phyloP scores from a whole-genome alignment of 345 rosid genomes.

The Syzygium aqueum region DNA sequence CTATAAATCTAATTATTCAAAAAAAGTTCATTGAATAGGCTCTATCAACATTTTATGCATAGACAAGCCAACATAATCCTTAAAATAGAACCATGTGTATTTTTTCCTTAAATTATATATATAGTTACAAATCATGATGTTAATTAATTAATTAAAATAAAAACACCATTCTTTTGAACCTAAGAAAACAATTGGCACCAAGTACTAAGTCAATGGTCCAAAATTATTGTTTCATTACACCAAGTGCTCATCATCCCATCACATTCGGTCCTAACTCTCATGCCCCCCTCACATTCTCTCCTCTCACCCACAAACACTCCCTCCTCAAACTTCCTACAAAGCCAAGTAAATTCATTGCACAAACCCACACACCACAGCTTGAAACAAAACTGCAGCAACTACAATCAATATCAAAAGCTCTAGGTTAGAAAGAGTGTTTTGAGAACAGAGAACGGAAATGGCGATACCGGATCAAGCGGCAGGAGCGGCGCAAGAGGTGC shows the following conservation, averaged over 20 bases:
- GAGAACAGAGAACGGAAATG: neutral
- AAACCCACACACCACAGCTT: neutral
- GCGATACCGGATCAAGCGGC: constrained; percentile 3
- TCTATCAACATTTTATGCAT: neutral
- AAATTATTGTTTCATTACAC: neutral
- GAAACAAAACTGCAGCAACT: neutral
- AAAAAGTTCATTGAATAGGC: neutral
- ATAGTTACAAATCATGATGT: neutral
- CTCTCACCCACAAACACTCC: neutral
- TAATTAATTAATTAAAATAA: neutral
- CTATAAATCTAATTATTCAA: neutral
- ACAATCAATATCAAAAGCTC: neutral
- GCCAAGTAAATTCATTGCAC: neutral
- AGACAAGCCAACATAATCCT: neutral
- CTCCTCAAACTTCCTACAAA: neutral
- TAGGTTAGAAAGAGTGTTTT: neutral
- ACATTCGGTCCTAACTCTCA: constrained; percentile 1
- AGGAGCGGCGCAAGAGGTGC: neutral
- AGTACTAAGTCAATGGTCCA: neutral
- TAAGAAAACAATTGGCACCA: neutral
- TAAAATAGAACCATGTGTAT: neutral
- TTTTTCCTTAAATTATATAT: neutral
- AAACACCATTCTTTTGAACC: neutral
- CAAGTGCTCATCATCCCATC: neutral
- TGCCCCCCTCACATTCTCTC: constrained; percentile 1